Base-by-base conservation (phyloP, 306 rosid species). In the Acmispon strigosus region DNA sequence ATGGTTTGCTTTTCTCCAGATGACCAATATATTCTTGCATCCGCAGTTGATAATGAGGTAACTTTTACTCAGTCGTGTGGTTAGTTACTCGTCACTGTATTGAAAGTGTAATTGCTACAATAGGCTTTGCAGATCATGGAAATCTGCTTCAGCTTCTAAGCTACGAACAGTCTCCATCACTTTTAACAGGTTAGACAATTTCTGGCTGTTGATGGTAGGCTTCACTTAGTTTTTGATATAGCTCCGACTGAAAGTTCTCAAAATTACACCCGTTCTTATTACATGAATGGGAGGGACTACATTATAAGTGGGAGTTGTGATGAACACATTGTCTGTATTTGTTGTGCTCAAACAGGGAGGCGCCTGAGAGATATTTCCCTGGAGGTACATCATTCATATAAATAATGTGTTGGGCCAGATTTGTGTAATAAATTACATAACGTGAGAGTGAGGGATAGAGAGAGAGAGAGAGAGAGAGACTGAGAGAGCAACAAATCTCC, bases 1-100 rank as follows among this genome's bases (percentile, higher is more conserved):
- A 90, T 90, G 96, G 96, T 85, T 73, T 90, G 95, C 82, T 90
- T 90, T 78, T 90, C 96, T 73, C 96, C 96, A 11, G 96, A 90
- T 80, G 96, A 90, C 81, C 90, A 86, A 69, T 88, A 79, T 85
- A 84, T 90, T 63, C 90, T 90, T 50, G 88, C 83, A 53, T 90
- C 96, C 34, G 96, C 95, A 14, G 92, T 86, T 47, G 96, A 90
- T 74, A 90, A 90, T 37, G 96, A 90, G 96, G 96, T 88, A 76
- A 75, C 19, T 53, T 72, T 15, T 37, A 22, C 44, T 37, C 62
- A 9, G 49, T 47, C 24, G 47, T 41, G 27, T 77, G 52, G 14
- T 36, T 79, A 52, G 66, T 45, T 78, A 8, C 32, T 75, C 65
- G 62, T 51, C 19, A 43, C 45, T 64, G 48, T 59, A 37, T 53